Evolutionary conservation across 768 basidiomycete species (phyloP).

Genomic region (Flagelloscypha sp.): DNA sequence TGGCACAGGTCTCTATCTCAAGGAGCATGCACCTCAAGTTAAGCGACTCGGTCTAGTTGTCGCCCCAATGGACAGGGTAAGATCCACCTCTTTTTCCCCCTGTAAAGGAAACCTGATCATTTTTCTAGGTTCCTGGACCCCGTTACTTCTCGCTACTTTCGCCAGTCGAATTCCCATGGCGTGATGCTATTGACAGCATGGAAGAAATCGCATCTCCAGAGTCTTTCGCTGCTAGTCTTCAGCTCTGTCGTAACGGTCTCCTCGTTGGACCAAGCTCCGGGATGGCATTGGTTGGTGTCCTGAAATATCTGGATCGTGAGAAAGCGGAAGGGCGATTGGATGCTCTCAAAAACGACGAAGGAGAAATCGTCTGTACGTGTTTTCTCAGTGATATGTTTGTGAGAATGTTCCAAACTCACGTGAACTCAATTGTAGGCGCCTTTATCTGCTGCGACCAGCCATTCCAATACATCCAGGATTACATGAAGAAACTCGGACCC

Average conservation of each 20-base stretch:
- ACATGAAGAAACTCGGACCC: constrained; percentile 15
- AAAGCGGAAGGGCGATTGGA: constrained; percentile 12
- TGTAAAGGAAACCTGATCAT: constrained; percentile 14
- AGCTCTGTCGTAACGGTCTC: constrained; percentile 16
- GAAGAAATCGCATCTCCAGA: constrained; percentile 15
- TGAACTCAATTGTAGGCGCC: constrained; percentile 7
- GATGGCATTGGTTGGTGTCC: constrained; percentile 14
- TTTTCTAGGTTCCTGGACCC: constrained; percentile 18
- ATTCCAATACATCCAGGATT: constrained; percentile 18
- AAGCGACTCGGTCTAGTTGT: constrained; percentile 8
- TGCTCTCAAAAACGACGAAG: constrained; percentile 11
- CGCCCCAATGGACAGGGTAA: background rate
- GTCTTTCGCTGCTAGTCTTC: constrained; percentile 16
- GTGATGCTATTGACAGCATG: constrained; percentile 15
- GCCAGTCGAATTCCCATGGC: constrained; percentile 19
- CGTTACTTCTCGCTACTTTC: constrained; percentile 15
- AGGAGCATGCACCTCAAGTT: constrained; percentile 13
- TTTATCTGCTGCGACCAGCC: constrained; percentile 20
- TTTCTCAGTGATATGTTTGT: background rate
- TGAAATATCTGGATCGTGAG: constrained; percentile 16
- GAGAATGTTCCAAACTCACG: background rate
- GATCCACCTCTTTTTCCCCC: constrained; percentile 11
- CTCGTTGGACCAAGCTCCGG: constrained; percentile 18
- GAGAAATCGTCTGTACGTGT: constrained; percentile 14
- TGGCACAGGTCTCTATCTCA: constrained; percentile 16